Percentiles rank a stretch among this genome's conserved stretches.
Evolutionary conservation across 306 rosid species (phyloP).

Genomic region (Cyamopsis tetragonoloba): DNA sequence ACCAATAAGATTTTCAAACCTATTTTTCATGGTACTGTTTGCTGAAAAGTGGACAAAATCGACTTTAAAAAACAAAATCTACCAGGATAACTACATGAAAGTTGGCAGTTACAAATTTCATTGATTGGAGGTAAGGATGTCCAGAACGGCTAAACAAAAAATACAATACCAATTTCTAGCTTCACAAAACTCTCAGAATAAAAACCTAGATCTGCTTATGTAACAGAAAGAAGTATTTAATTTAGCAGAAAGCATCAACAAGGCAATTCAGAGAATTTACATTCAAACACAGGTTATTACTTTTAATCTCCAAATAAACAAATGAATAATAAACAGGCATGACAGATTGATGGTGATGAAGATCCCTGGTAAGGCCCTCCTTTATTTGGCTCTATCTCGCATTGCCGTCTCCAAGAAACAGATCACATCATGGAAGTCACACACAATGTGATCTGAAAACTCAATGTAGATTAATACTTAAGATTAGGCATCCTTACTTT

Average conservation of each 20-base stretch:
- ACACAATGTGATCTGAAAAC: background rate
- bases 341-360: background rate
- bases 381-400: conserved; percentile 16
- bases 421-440: background rate
- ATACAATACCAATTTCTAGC: background rate
- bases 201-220: background rate
- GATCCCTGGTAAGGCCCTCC: background rate
- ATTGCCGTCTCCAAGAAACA: conserved; percentile 13
- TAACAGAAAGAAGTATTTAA: background rate
- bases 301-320: conserved; percentile 5
- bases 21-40: background rate
- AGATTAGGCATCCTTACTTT: background rate
- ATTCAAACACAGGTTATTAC: background rate
- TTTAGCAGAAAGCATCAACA: background rate
- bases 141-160: background rate
- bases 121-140: background rate
- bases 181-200: conserved; percentile 3
- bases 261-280: background rate
- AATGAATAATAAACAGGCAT: background rate
- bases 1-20: background rate
- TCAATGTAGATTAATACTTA: background rate
- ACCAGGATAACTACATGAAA: background rate
- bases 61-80: background rate
- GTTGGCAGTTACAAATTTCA: background rate
- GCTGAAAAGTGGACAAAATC: background rate